Evolutionary conservation across 179 eudicot species (phyloP), one percentile per base, ranked within the genome.

Genomic region (Pouteria campechiana): DNA sequence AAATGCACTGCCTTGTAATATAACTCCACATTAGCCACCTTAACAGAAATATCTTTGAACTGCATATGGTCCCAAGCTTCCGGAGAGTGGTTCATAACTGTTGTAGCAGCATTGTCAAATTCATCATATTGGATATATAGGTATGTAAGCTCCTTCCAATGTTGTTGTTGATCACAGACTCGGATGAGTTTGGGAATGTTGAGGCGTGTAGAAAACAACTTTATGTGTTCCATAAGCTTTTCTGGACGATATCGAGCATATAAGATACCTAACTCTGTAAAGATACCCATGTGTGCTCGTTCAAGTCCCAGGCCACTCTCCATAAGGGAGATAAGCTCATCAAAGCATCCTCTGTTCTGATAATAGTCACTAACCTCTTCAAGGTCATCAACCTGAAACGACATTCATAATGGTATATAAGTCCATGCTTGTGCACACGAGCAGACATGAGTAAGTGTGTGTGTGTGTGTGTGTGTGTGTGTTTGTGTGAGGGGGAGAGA

Each of bases 11-110:
- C 72, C 46, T 67, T 71, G 38, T 71, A 71, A 54, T 70, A 70
- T 11, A 65, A 62, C 63, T 70, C 76, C 59, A 71, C 77, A 54
- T 63, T 71, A 29, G 77, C 77, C 41, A 67, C 77, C 42, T 71
- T 71, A 46, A 58, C 77, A 40, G 62, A 40, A 17, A 71, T 66
- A 50, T 72, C 77, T 48, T 72, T 72, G 45, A 72, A 72, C 62
- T 72, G 77, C 73, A 72, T 72, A 48, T 67, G 77, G 44, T 72
- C 77, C 77, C 77, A 72, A 34, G 77, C 77, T 32, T 67, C 77
- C 2, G 77, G 77, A 33, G 77, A 72, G 47, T 72, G 77, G 46
- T 72, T 72, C 77, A 72, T 72, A 42, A 72, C 73, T 25, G 70
- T 67, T 14, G 77, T 67, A 11, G 77, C 77, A 37, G 77, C 77